A percentile compares a stretch with the other conserved stretches of the same genome.
Evolutionary conservation across 768 basidiomycete species (phyloP).

Genomic region (Plicaturopsis crispa): DNA sequence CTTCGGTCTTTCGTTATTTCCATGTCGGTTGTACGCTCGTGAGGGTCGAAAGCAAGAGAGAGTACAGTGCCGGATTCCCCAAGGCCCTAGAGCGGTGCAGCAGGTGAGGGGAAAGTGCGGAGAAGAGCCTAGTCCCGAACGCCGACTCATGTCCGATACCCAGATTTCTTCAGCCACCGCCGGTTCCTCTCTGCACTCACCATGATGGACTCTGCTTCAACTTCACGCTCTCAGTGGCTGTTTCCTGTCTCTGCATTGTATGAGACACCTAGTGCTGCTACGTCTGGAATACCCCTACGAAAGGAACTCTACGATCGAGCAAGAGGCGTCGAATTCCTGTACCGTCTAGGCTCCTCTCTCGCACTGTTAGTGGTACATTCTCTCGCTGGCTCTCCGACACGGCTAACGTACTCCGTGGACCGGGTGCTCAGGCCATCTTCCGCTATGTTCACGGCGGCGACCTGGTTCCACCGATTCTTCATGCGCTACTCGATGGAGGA

Average conservation of each 20-base stretch:
- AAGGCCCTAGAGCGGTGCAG: no score
- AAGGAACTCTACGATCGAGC: slow-evolving; percentile 75
- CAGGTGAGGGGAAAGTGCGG: no score
- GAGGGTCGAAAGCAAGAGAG: no score
- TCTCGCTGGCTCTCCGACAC: slow-evolving; percentile 8
- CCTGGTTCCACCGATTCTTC: slow-evolving; percentile 89
- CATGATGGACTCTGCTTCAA: no score
- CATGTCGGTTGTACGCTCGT: no score
- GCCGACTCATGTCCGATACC: not conserved
- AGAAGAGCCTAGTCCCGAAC: not conserved
- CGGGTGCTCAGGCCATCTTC: slow-evolving; percentile 56
- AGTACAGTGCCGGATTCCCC: no score
- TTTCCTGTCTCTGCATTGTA: slow-evolving; percentile 55
- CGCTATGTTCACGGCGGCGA: slow-evolving; percentile 80
- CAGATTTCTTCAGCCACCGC: no score
- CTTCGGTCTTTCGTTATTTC: no score
- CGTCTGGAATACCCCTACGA: slow-evolving; percentile 39
- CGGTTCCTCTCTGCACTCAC: no score
- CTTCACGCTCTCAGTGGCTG: slow-evolving; percentile 75
- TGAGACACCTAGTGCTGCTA: slow-evolving; percentile 46
- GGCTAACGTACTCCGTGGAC: slow-evolving; percentile 9
- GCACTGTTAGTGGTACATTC: slow-evolving; percentile 50
- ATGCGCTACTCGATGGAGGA: slow-evolving; percentile 83
- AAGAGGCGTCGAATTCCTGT: slow-evolving; percentile 80
- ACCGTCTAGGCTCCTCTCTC: slow-evolving; percentile 72